Conservation (phyloP, 2,329 filamentous ascomycete genomes). For the Pyrenophora teres region DNA sequence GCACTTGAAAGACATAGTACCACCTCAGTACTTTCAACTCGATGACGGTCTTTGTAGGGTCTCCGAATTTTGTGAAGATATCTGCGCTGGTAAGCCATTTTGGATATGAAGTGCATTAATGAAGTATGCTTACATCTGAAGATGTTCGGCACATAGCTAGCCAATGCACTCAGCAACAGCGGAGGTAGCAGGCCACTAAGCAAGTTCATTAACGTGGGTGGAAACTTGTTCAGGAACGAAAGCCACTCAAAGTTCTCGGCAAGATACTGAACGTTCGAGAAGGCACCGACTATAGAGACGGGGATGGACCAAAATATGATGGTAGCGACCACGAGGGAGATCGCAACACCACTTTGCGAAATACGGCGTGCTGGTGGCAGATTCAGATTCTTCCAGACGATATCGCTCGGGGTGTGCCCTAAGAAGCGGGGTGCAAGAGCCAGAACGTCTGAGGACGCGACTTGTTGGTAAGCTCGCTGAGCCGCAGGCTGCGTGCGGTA, state of each 20-base stretch:
- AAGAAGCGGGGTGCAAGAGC: conserved; percentile 86
- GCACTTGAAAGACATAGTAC: conserved; percentile 88
- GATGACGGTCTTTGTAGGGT: conserved; percentile 76
- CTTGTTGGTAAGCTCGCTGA: conserved; percentile 77
- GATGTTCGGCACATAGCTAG: conserved; percentile 83
- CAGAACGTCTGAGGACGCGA: conserved; percentile 54
- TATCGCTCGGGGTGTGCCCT: conserved; percentile 78
- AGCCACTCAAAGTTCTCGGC: conserved; percentile 69
- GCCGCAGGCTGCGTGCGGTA: conserved; percentile 82
- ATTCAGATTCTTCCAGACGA: conserved; percentile 84
- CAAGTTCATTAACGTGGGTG: conserved; percentile 73
- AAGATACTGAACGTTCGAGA: conserved; percentile 82
- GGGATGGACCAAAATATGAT: conserved; percentile 87
- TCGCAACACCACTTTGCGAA: conserved; percentile 73
- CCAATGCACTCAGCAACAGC: conserved; percentile 77
- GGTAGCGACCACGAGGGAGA: conserved; percentile 73
- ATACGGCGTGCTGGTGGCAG: conserved; percentile 83
- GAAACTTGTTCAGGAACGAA: conserved; percentile 73
- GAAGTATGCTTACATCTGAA: conserved; percentile 67
- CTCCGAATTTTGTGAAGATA: conserved; percentile 79
- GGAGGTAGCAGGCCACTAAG: conserved; percentile 84
- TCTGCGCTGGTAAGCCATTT: conserved; percentile 51
- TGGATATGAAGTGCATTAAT: background rate
- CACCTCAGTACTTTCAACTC: conserved; percentile 89
- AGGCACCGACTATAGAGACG: conserved; percentile 77